These are phyloP conservation scores for Purpureocillium lavendulum DNA, from an alignment of 2,329 filamentous ascomycete species.

Conservation along the genomic window DNA sequence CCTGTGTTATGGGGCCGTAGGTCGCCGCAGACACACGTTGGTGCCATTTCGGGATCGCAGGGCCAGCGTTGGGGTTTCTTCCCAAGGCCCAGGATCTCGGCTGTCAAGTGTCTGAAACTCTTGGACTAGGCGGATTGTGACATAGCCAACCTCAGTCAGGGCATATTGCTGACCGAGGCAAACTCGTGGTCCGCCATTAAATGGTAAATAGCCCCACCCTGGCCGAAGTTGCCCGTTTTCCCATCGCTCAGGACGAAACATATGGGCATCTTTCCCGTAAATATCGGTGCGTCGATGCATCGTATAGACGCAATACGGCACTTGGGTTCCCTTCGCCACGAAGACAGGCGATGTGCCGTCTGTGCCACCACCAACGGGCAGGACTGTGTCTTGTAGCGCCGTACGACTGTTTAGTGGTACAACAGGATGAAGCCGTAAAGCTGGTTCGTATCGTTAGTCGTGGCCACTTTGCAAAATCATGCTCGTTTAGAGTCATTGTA, in stretches of 20 bases:
- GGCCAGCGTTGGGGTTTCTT: conserved; percentile 10
- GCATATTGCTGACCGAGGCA: conserved; percentile 21
- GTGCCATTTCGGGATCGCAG: conserved; percentile 11
- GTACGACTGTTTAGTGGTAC: conserved; percentile 38
- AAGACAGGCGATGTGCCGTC: conserved; percentile 36
- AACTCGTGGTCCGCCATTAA: conserved; percentile 37
- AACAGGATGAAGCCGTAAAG: conserved; percentile 36
- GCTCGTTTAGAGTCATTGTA: too few relatives aligned
- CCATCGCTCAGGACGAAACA: conserved; percentile 35
- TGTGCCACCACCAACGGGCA: conserved; percentile 41
- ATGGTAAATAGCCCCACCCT: conserved; percentile 35
- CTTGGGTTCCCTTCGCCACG: conserved; percentile 33
- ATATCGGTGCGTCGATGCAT: conserved; percentile 29
- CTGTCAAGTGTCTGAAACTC: conserved; percentile 10
- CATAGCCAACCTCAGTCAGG: conserved; percentile 15
- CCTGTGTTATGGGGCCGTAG: too few relatives aligned
- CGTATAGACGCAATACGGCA: conserved; percentile 30
- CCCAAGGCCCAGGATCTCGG: conserved; percentile 10
- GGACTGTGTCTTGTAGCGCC: conserved; percentile 35
- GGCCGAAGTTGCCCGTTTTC: conserved; percentile 20
- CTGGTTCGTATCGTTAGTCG: too few relatives aligned
- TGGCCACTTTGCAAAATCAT: too few relatives aligned
- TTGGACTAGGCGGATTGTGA: conserved; percentile 14
- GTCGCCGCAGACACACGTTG: conserved; percentile 11
- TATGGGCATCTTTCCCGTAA: conserved; percentile 28